Evolutionary conservation across 306 rosid species (phyloP), one percentile per base, ranked within the genome.

Genomic region (Dryas alaskensis): DNA sequence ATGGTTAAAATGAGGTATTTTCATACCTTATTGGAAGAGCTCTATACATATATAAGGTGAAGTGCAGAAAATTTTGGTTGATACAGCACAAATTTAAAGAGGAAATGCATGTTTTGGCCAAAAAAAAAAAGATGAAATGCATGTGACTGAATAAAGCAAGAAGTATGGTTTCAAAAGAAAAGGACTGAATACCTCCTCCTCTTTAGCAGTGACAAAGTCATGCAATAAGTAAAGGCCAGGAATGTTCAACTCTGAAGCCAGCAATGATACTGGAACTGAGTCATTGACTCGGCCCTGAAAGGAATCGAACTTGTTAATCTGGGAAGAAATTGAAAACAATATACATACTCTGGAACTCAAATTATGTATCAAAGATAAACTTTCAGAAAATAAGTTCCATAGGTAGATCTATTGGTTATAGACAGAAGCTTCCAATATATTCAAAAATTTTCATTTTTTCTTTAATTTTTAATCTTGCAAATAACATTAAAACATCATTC

Each of bases 221-320:
- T 85, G 93, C 77, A 89, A 75, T 43, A 93, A 84, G 89, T 79
- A 87, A 76, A 93, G 74, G 16, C 98, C 98, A 5, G 96, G 88
- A 81, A 93, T 87, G 76, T 81, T 81, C 78, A 93, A 57, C 73
- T 93, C 98, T 10, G 88, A 85, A 17, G 87, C 96, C 65, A 79
- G 70, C 73, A 86, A 64, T 70, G 92, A 89, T 11, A 89, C 97
- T 17, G 89, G 82, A 80, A 87, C 78, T 67, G 81, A 60, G 69
- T 93, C 87, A 81, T 70, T 77, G 39, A 70, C 78, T 71, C 59
- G 69, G 74, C 77, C 90, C 90, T 86, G 72, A 73, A 69, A 58
- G 69, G 7, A 69, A 14, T 65, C 19, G 65, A 74, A 55, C 64
- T 63, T 73, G 27, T 66, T 55, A 86, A 70, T 45, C 65, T 60